Base-by-base conservation (phyloP, 306 rosid genomes). In the Vigna hirtella region DNA sequence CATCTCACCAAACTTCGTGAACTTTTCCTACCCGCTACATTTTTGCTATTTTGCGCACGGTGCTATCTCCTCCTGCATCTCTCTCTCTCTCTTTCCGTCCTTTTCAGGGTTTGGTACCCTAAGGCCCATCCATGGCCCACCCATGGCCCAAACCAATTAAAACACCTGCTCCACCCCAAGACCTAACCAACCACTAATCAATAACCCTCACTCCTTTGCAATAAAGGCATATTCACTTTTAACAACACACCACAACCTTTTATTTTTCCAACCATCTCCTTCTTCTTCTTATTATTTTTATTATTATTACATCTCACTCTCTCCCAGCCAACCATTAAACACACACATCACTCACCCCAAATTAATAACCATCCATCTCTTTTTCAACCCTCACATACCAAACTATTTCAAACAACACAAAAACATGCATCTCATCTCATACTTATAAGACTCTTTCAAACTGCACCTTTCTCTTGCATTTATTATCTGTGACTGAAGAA, bases 1-100 rank as follows among this genome's bases (percentile, higher is more conserved):
- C 89, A 82, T 82, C 88, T 68, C 85, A 89, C 91, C 90, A 79
- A 91, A 87, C 91, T 34, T 7, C 28, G 47, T 70, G n/a, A 76
- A 51, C 84, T 79, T 85, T 85, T 79, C 80, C 86, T 79, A 79
- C 88, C 86, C 83, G 82, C 82, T 50, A 26, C 80, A 57, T 66
- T 40, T 82, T 82, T 79, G 82, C 84, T 85, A 85, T 49, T 81
- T 9, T 85, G 86, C 86, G 82, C 86, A 57, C 0, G 0, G 22
- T 42, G 80, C 66, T 71, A 4, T 10, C 14, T 32, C 57, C 17
- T 26, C 28, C 28, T 24, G 26, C 26, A 24, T 24, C 26, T 24
- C 57, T 1, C 16, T 2, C 48, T 48, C 48, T 18, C 9, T 10
- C 66, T 51, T 42, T 2, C 42, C 0, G 79, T 81, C 86, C 10